Evolutionary conservation across 768 basidiomycete species (phyloP).

Genomic region (Thelephora ganbajun): DNA sequence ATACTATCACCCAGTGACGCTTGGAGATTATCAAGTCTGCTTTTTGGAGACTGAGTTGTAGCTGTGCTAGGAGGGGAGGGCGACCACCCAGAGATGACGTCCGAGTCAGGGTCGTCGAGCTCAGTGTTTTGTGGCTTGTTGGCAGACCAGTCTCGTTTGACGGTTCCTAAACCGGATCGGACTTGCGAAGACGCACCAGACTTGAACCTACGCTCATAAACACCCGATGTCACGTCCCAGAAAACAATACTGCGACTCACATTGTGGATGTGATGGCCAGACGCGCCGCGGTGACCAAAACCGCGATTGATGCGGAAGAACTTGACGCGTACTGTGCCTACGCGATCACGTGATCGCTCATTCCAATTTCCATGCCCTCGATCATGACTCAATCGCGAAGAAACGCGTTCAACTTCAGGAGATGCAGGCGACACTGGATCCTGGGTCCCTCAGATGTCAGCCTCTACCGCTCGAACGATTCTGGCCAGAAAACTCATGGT

Average conservation of each 20-base stretch:
- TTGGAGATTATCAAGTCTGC: constrained; percentile 44
- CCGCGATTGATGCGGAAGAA: too few relatives aligned
- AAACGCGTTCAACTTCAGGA: neutral
- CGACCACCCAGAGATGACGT: constrained; percentile 8
- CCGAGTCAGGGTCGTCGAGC: constrained; percentile 9
- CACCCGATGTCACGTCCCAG: too few relatives aligned
- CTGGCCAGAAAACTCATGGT: neutral
- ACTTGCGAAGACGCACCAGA: constrained; percentile 8
- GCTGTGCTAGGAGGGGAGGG: constrained; percentile 6
- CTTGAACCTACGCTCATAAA: too few relatives aligned
- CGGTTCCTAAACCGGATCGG: constrained; percentile 43
- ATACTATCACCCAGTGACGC: constrained; percentile 29
- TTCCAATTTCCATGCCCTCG: too few relatives aligned
- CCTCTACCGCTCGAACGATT: neutral
- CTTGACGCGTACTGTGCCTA: too few relatives aligned
- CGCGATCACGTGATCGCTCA: too few relatives aligned
- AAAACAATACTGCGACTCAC: too few relatives aligned
- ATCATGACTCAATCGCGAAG: too few relatives aligned
- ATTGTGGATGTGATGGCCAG: too few relatives aligned
- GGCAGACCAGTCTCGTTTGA: constrained; percentile 52
- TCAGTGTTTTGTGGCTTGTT: constrained; percentile 18
- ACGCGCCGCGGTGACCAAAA: too few relatives aligned
- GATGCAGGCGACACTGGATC: constrained; percentile 62
- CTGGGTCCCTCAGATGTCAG: constrained; percentile 36
- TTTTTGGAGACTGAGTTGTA: constrained; percentile 11